A percentile compares a stretch with the other conserved stretches of the same genome.
Conservation (phyloP, 2,329 filamentous ascomycete genomes). For the Beauveria australis region DNA sequence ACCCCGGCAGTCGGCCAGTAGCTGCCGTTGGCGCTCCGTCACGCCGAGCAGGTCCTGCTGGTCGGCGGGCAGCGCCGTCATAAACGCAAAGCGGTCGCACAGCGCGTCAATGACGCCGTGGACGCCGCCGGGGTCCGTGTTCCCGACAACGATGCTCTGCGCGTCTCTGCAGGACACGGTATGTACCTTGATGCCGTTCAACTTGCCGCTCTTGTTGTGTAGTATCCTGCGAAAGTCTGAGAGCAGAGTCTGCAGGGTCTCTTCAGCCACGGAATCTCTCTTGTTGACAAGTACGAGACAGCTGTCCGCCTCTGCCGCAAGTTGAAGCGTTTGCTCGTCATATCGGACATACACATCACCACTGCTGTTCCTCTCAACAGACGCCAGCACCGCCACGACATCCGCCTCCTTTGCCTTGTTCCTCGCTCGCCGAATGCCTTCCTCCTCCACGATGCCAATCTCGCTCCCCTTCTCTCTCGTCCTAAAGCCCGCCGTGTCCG, state of each 20-base stretch:
- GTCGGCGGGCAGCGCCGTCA: conserved; percentile 64
- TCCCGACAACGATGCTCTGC: conserved; percentile 19
- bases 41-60: conserved; percentile 83
- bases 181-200: conserved; percentile 27
- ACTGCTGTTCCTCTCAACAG: conserved; percentile 48
- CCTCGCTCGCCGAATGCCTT: conserved; percentile 83
- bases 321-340: conserved; percentile 46
- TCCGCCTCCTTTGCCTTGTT: conserved; percentile 76
- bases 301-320: conserved; percentile 41
- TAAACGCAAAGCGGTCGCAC: conserved; percentile 55
- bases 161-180: conserved; percentile 67
- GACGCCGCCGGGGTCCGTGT: conserved; percentile 54
- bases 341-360: conserved; percentile 36
- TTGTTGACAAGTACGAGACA: conserved; percentile 56
- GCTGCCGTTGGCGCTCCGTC: conserved; percentile 77
- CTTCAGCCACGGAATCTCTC: conserved; percentile 38
- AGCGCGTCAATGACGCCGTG: conserved; percentile 60
- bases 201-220: conserved; percentile 14
- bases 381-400: conserved; percentile 72
- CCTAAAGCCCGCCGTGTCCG: conserved; percentile 86
- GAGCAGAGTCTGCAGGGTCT: conserved; percentile 30
- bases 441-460: conserved; percentile 72
- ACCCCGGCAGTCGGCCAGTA: conserved; percentile 63
- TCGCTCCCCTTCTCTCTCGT: conserved; percentile 23
- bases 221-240: conserved; percentile 27